Evolutionary conservation across 1,139 yeast species (phyloP).

Genomic region (Arxiozyma slooffiae): DNA sequence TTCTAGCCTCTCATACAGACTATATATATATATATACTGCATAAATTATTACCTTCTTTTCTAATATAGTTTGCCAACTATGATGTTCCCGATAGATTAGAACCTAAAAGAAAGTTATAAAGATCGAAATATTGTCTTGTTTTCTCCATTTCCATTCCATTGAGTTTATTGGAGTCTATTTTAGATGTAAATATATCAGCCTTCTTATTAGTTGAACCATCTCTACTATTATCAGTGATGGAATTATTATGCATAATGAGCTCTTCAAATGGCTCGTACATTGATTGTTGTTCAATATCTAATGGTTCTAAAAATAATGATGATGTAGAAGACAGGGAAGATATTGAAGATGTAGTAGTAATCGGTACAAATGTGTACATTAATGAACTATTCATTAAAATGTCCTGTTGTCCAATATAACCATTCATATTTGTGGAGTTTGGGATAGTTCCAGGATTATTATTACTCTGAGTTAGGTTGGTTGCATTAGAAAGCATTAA

Average conservation of each 20-base stretch:
- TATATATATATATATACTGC: too few relatives aligned
- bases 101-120: constrained; percentile 22
- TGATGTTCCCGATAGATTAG: constrained; percentile 5
- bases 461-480: background rate
- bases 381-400: background rate
- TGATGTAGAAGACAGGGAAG: constrained; percentile 3
- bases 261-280: constrained; percentile 2
- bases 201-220: background rate
- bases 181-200: constrained; percentile 9
- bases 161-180: constrained; percentile 16
- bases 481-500: background rate
- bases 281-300: constrained; percentile 10
- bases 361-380: background rate
- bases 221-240: background rate
- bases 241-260: background rate
- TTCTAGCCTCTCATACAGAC: too few relatives aligned
- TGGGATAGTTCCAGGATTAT: background rate
- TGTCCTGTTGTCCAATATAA: background rate
- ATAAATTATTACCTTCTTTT: too few relatives aligned
- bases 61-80: background rate
- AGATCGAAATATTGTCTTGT: constrained; percentile 25
- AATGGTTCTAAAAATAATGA: constrained; percentile 6
- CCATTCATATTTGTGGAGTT: background rate
- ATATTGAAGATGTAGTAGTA: background rate
- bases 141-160: constrained; percentile 22